Evolutionary conservation across 179 eudicot species (phyloP), one percentile per base, ranked within the genome.

Genomic region (Camellia oleifera): DNA sequence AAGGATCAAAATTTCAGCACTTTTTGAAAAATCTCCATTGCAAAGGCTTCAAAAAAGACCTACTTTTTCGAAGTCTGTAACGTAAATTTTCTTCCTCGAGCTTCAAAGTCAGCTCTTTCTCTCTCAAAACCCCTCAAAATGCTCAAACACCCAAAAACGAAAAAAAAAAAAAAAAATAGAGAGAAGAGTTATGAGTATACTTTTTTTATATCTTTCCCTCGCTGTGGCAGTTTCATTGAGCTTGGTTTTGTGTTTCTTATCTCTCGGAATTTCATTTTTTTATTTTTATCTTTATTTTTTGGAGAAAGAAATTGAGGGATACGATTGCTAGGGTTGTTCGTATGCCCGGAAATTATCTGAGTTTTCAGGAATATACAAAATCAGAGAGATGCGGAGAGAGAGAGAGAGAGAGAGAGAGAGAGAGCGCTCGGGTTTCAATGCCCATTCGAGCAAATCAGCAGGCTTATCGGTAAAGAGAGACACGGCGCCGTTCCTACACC

Each of bases 41-140:
- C 15, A 65, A 46, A 77, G 14, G 20, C 4, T 8, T 7, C 45
- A 77, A 64, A 4, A 20, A 32, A 77, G 26, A 9, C 71, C 62
- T 64, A 64, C 79, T 54, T 65, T 18, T 67, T 32, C 46, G 72
- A 14, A 64, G 62, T 50, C 57, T 50, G 72, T 14, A 52, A 48
- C 79, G 72, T 62, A 72, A 77, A 40, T 66, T 66, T 66, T 52
- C 60, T 76, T 42, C 79, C 79, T 77, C 79, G 65, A 77, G 72
- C 23, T 77, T 66, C 79, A 66, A 77, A 65, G 23, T 2, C 32
- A 8, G 42, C 54, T 48, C 45, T 76, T 3, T 63, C 4, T 63
- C 32, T 74, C 50, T 74, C 14, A 23, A n/a, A 20, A 6, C 61
- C 52, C 44, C 53, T 65, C 78, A 48, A 65, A 76, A 65, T 46